Evolutionary conservation across 306 rosid genomes (phyloP).

Genomic region (Fragaria nilgerrensis): DNA sequence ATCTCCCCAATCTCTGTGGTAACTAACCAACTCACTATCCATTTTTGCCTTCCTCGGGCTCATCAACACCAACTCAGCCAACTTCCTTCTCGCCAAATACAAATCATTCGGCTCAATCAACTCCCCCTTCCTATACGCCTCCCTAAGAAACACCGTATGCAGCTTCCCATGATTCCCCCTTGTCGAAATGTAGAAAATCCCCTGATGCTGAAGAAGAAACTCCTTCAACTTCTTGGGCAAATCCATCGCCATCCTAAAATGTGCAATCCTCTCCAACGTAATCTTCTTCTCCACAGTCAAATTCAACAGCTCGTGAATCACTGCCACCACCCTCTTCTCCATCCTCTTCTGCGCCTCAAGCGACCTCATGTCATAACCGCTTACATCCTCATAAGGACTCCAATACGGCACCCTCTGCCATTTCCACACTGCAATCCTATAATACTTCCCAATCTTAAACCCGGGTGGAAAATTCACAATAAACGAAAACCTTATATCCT

Average conservation of each 20-base stretch:
- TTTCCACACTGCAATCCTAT: conserved; percentile 78
- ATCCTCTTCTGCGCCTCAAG: conserved; percentile 82
- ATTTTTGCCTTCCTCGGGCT: conserved; percentile 71
- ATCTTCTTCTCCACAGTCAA: conserved; percentile 63
- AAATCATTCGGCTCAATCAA: conserved; percentile 74
- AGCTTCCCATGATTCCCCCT: conserved; percentile 92
- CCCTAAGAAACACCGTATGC: conserved; percentile 86
- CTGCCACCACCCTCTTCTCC: conserved; percentile 84
- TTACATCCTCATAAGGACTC: conserved; percentile 84
- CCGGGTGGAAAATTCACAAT: conserved; percentile 79
- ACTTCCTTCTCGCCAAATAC: conserved; percentile 67
- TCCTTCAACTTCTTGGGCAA: conserved; percentile 83
- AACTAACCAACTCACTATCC: conserved; percentile 69
- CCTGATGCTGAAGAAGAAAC: conserved; percentile 89
- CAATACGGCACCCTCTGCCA: conserved; percentile 91
- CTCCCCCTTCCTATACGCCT: conserved; percentile 73
- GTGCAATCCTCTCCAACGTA: conserved; percentile 83
- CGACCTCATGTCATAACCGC: conserved; percentile 79
- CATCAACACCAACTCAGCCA: conserved; percentile 57
- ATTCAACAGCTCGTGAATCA: conserved; percentile 55
- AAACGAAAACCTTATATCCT: conserved; percentile 68
- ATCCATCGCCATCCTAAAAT: conserved; percentile 70
- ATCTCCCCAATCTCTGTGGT: conserved; percentile 51
- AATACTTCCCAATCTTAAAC: conserved; percentile 86
- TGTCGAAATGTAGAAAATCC: conserved; percentile 80